phyloP scores from a whole-genome alignment of 345 rosid species.

The Lenwebbia sp. region DNA sequence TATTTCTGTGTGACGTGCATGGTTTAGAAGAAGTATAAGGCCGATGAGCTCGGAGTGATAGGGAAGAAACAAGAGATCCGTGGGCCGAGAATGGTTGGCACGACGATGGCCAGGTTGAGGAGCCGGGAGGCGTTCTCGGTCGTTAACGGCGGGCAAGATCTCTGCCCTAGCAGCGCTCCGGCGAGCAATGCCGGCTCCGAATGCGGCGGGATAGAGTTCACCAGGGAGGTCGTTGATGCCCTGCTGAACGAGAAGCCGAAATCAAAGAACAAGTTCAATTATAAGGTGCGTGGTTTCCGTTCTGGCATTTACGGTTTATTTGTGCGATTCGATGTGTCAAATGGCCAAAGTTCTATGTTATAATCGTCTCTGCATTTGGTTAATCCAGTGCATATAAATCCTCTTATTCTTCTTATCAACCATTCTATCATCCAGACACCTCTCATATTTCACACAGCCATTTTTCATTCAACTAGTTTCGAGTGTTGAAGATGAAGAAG shows the following conservation, averaged over 20 bases:
- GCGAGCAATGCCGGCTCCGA: slow-evolving; percentile 55
- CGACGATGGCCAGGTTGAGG: slow-evolving; percentile 6
- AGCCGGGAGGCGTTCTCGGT: slow-evolving; percentile 43
- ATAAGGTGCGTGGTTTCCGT: not conserved
- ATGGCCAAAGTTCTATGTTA: not conserved
- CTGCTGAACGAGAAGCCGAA: slow-evolving; percentile 46
- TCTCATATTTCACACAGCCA: not conserved
- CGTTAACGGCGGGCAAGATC: slow-evolving; percentile 46
- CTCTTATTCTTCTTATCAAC: not conserved
- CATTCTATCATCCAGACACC: not conserved
- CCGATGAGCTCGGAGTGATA: slow-evolving; percentile 13
- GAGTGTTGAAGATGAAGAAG: not conserved
- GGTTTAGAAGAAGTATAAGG: not conserved
- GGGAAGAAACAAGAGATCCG: not conserved
- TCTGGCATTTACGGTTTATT: not conserved
- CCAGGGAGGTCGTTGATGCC: slow-evolving; percentile 59
- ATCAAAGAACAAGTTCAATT: slow-evolving; percentile 37
- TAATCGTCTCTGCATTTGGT: not conserved
- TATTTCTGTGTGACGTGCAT: not conserved
- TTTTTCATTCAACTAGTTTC: not conserved
- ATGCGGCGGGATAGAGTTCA: slow-evolving; percentile 42
- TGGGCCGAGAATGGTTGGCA: not conserved
- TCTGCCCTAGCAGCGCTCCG: slow-evolving; percentile 38
- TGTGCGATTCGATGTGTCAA: not conserved
- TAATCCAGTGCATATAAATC: not conserved